A percentile compares a stretch with the other conserved stretches of the same genome.
These are phyloP conservation scores for Coleophoma eucalyptorum DNA, from an alignment of 2,329 filamentous ascomycete genomes.

Conservation along the genomic window DNA sequence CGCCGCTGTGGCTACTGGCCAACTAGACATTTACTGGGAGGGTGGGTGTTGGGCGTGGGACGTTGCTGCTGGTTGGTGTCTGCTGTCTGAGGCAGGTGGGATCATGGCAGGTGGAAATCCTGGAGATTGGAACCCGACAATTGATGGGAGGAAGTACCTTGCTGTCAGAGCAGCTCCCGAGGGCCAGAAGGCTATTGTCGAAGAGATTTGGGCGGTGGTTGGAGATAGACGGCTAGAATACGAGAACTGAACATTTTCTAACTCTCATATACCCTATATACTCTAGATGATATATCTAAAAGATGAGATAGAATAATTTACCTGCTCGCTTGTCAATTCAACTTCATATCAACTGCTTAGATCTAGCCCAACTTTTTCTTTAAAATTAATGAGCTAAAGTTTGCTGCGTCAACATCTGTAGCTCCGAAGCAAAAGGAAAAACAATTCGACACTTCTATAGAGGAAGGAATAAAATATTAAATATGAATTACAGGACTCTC, in stretches of 20 bases:
- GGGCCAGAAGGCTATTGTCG: conserved; percentile 57
- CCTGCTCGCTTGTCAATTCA: too few relatives aligned
- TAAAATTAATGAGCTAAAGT: too few relatives aligned
- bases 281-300: too few relatives aligned
- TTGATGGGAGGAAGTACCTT: conserved; percentile 59
- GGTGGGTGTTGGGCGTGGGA: conserved; percentile 85
- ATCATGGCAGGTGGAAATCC: conserved; percentile 70
- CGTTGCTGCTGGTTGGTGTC: conserved; percentile 77
- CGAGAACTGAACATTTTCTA: conserved; percentile 4
- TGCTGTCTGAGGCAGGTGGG: conserved; percentile 71
- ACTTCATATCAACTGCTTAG: too few relatives aligned
- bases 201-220: conserved; percentile 61
- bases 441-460: too few relatives aligned
- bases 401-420: too few relatives aligned
- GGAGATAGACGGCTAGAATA: conserved; percentile 52
- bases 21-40: conserved; percentile 76
- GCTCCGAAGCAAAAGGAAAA: too few relatives aligned
- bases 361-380: too few relatives aligned
- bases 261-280: too few relatives aligned
- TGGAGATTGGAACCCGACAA: conserved; percentile 61
- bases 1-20: conserved; percentile 66
- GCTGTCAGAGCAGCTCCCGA: conserved; percentile 56
- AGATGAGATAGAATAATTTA: too few relatives aligned
- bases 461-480: too few relatives aligned
- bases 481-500: too few relatives aligned